Conservation (phyloP, 1,284 basidiomycete genomes). For the Vanrija sp. region DNA sequence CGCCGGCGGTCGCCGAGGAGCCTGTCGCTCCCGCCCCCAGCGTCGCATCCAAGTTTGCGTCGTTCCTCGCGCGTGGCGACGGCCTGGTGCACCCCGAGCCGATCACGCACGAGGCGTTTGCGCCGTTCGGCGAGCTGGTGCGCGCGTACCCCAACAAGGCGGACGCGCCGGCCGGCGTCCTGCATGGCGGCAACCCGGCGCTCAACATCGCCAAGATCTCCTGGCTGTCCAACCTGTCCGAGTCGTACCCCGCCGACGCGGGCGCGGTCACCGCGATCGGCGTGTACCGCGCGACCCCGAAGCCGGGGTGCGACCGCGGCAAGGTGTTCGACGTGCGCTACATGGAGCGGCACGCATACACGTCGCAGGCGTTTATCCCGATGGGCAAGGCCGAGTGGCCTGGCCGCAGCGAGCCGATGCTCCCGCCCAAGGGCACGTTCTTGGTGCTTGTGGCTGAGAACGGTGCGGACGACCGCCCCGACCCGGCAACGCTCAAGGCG, state of each 20-base stretch:
- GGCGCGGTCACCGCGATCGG: constrained; percentile 60
- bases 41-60: constrained; percentile 1
- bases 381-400: constrained; percentile 61
- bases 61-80: background rate
- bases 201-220: constrained; percentile 3
- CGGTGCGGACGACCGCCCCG: constrained; percentile 69
- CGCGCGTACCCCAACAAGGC: constrained; percentile 62
- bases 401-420: constrained; percentile 39
- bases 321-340: constrained; percentile 53
- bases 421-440: constrained; percentile 38
- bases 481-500: constrained; percentile 57
- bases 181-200: constrained; percentile 1
- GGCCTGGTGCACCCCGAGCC: constrained; percentile 22
- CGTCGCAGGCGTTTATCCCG: constrained; percentile 75
- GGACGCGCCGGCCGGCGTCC: constrained; percentile 50
- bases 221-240: constrained; percentile 44
- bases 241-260: constrained; percentile 60
- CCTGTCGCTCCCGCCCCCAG: background rate
- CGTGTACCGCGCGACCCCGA: constrained; percentile 65
- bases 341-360: constrained; percentile 53
- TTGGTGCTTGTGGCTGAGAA: constrained; percentile 76
- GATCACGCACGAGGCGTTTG: constrained; percentile 64
- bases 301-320: constrained; percentile 50
- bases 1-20: background rate
- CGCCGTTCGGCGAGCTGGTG: constrained; percentile 65